Base-by-base conservation (phyloP, 805 yeast species). In the Monosporozyma aerobia region DNA sequence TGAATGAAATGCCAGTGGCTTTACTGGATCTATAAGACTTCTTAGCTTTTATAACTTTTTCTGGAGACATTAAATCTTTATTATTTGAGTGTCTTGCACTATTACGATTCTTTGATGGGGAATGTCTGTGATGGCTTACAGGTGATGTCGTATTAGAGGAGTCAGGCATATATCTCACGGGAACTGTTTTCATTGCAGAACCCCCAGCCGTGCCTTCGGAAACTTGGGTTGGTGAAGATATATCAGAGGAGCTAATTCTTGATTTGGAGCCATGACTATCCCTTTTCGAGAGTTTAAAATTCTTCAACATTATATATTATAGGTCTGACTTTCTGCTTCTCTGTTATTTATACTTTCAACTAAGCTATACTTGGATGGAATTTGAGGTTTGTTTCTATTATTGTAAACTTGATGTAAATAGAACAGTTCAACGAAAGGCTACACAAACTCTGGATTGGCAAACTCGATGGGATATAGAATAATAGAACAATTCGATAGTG, bases 31-130 rank as follows among this genome's bases (percentile, higher is more conserved):
- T 73, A 69, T 90, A 90, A 63, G 84, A 85, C 60, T 80, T 82
- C 16, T 84, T 70, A 0, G 98, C 97, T 56, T 82, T 83, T 54
- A 94, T 88, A 46, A 88, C 95, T 63, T 85, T 85, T 55, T 81
- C 84, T 4, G 96, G 96, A 2, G 65, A 52, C 5, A 58, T 43
- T 5, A 57, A 39, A 48, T 61, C 59, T 30, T 55, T 59, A 22
- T 47, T 40, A n/a, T 27, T 35, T n/a, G 51, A 51, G 27, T 37
- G 27, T 25, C 50, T 40, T 13, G 32, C 19, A 39, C 52, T 50
- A n/a, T 40, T 32, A 29, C 52, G 40, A 13, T 47, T 32, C 32
- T 44, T 48, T 1, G 53, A 37, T 11, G 57, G 54, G 10, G 56
- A 51, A 19, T 48, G 35, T 32, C 37, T 48, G 40, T 48, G 50